These are phyloP conservation scores for Mollisiaceae sp. DNA, from an alignment of 2,329 filamentous ascomycete species.

Conservation along the genomic window DNA sequence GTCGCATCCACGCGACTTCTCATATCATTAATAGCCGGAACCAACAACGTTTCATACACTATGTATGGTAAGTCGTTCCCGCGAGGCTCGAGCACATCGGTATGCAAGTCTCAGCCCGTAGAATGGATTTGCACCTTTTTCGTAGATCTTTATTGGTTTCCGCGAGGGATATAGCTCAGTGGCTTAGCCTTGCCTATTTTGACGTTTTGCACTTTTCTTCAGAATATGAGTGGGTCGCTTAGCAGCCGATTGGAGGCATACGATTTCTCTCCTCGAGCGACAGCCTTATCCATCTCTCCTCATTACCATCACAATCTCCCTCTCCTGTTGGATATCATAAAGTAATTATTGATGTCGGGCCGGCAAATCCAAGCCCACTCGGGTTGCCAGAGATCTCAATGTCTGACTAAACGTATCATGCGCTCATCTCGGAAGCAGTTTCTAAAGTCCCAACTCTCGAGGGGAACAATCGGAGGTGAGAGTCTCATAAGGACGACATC, in stretches of 20 bases:
- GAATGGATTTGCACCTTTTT: not conserved
- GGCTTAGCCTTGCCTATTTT: not conserved
- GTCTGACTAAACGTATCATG: too few relatives aligned
- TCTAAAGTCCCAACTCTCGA: too few relatives aligned
- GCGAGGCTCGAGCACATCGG: not conserved
- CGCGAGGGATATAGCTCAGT: not conserved
- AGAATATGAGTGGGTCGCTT: not conserved
- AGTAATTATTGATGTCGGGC: too few relatives aligned
- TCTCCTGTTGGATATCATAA: too few relatives aligned
- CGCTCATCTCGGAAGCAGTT: too few relatives aligned
- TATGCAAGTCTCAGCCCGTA: not conserved
- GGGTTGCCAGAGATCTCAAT: too few relatives aligned
- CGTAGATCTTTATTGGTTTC: not conserved
- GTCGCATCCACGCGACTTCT: not conserved
- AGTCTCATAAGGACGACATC: not conserved
- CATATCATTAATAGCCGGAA: not conserved
- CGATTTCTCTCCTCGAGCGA: too few relatives aligned
- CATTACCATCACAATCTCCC: too few relatives aligned
- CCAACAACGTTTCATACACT: not conserved
- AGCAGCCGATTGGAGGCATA: too few relatives aligned
- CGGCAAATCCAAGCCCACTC: too few relatives aligned
- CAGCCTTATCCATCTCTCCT: too few relatives aligned
- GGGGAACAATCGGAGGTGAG: not conserved
- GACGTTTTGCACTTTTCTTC: not conserved
- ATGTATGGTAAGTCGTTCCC: not conserved